A percentile compares a stretch with the other conserved stretches of the same genome.
phyloP scores from a whole-genome alignment of 2,329 filamentous ascomycete genomes.

The Cordyceps cicadae region DNA sequence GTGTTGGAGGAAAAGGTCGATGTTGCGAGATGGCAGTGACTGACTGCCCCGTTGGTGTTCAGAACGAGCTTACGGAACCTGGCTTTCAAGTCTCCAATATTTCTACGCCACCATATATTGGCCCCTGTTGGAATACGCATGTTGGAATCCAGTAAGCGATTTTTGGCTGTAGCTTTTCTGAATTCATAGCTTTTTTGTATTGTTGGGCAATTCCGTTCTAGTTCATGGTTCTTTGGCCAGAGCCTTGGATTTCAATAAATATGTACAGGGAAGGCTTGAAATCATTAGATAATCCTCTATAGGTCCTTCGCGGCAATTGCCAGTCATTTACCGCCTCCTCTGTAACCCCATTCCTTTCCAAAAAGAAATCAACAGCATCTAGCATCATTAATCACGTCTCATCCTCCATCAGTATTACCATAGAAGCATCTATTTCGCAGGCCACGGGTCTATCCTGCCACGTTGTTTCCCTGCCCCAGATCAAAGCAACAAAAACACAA shows the following conservation, averaged over 20 bases:
- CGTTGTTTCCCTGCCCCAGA: not conserved
- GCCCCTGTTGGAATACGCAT: no score
- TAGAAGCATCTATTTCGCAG: not conserved
- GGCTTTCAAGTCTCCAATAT: not conserved
- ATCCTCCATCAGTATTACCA: not conserved
- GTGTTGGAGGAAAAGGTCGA: not conserved
- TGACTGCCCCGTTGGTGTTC: not conserved
- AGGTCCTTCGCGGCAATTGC: not conserved
- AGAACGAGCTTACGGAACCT: not conserved
- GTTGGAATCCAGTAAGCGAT: no score
- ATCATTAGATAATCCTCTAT: not conserved
- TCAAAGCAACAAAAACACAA: not conserved
- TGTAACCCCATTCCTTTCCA: constrained; percentile 1
- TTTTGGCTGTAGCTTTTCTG: not conserved
- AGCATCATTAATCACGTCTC: not conserved
- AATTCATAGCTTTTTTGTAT: not conserved
- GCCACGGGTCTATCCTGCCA: not conserved
- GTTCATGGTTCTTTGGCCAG: not conserved
- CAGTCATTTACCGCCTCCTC: not conserved
- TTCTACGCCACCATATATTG: not conserved
- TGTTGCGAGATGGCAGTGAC: not conserved
- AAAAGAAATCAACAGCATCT: not conserved
- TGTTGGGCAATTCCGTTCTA: not conserved
- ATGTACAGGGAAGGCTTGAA: constrained; percentile 6
- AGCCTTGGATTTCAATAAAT: not conserved